Evolutionary conservation across 2,329 filamentous ascomycete genomes (phyloP).

Genomic region (Aspergillus sp.): DNA sequence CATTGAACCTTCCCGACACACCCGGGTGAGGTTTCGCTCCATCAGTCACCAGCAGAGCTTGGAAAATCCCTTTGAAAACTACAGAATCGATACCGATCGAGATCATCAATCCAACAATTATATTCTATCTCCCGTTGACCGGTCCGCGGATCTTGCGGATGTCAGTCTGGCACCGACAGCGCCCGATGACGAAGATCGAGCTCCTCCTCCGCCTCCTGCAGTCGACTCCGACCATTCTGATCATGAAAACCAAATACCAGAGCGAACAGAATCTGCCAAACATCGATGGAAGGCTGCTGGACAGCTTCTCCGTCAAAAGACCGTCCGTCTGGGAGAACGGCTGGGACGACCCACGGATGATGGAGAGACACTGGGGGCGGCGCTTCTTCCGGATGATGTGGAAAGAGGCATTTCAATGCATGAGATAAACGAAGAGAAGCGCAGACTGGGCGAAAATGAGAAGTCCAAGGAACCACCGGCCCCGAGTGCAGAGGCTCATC

Average conservation of each 20-base stretch:
- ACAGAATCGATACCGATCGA: not conserved
- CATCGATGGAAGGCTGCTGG: slow-evolving; percentile 24
- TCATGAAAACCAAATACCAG: too few relatives aligned
- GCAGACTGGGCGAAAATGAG: slow-evolving; percentile 11
- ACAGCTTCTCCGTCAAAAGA: slow-evolving; percentile 25
- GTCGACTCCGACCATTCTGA: too few relatives aligned
- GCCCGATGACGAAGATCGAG: too few relatives aligned
- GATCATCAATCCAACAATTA: not conserved
- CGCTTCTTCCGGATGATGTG: slow-evolving; percentile 25
- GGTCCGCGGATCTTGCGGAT: slow-evolving; percentile 1
- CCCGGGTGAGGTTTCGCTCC: slow-evolving; percentile 17
- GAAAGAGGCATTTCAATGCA: slow-evolving; percentile 18
- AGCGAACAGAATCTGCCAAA: slow-evolving; percentile 12
- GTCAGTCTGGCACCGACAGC: not conserved
- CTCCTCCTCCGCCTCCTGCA: too few relatives aligned
- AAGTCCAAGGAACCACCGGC: slow-evolving; percentile 16
- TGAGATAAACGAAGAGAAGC: slow-evolving; percentile 16
- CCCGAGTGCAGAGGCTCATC: slow-evolving; percentile 32
- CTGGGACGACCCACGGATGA: slow-evolving; percentile 27
- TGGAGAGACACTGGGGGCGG: slow-evolving; percentile 24
- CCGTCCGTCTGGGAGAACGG: slow-evolving; percentile 20
- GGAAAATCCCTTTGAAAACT: not conserved
- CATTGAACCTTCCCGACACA: slow-evolving; percentile 3
- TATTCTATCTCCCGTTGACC: not conserved
- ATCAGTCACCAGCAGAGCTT: slow-evolving; percentile 8